Conservation (phyloP, 192 early-diverging fungal genomes). For the Linnemannia schmuckeri region DNA sequence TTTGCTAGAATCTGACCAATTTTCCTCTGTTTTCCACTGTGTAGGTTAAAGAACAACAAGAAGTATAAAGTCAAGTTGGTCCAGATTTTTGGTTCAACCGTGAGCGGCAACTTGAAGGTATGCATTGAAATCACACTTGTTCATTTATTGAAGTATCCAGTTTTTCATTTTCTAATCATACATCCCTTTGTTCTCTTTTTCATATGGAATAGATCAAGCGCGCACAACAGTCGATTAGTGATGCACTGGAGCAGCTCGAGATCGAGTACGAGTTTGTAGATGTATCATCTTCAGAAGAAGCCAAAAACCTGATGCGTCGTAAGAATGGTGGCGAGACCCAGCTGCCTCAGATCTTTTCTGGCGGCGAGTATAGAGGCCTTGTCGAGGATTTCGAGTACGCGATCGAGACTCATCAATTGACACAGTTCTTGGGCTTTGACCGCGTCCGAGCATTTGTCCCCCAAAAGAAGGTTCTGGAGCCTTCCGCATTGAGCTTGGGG, state of each 20-base stretch:
- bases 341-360: constrained; percentile 65
- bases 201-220: constrained; percentile 54
- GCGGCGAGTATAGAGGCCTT: constrained; percentile 60
- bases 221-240: constrained; percentile 58
- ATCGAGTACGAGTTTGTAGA: constrained; percentile 63
- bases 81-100: constrained; percentile 62
- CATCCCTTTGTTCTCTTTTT: background rate
- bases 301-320: constrained; percentile 57
- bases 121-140: background rate
- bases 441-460: constrained; percentile 30
- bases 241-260: constrained; percentile 50
- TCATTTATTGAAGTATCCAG: too few relatives aligned
- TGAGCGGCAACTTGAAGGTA: constrained; percentile 61
- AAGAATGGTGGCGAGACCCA: constrained; percentile 55
- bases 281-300: constrained; percentile 54
- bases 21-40: background rate
- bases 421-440: constrained; percentile 50
- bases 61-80: constrained; percentile 55
- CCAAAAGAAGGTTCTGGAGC: background rate
- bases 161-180: background rate
- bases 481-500: background rate
- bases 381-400: constrained; percentile 53
- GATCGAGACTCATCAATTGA: constrained; percentile 40
- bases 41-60: constrained; percentile 46
- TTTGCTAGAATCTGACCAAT: background rate